A percentile compares a stretch with the other conserved stretches of the same genome.
Evolutionary conservation across 2,329 filamentous ascomycete species (phyloP).

Genomic region (Arthrobotrys sinensis): DNA sequence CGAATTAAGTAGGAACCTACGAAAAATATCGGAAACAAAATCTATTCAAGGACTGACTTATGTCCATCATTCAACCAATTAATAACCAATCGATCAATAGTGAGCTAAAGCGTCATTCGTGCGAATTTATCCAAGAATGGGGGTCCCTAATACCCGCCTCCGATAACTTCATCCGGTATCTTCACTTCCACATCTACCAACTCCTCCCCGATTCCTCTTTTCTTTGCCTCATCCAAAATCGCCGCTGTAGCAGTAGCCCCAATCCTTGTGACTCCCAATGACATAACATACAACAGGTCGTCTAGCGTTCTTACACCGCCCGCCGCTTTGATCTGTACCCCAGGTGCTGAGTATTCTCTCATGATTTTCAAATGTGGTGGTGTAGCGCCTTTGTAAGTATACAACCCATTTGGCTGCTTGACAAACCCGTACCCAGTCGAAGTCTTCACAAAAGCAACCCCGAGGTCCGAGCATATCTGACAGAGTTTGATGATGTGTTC

Average conservation of each 20-base stretch:
- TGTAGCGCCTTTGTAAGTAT: constrained; percentile 73
- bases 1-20: background rate
- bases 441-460: constrained; percentile 75
- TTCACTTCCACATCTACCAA: constrained; percentile 65
- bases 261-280: constrained; percentile 72
- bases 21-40: constrained; percentile 12
- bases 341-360: constrained; percentile 68
- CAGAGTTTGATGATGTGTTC: constrained; percentile 72
- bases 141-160: constrained; percentile 29
- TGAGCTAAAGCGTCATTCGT: background rate
- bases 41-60: background rate
- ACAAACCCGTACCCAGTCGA: constrained; percentile 76
- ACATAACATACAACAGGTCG: constrained; percentile 73
- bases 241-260: constrained; percentile 73
- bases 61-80: constrained; percentile 1
- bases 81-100: background rate
- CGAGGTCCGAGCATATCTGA: constrained; percentile 71
- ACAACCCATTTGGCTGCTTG: constrained; percentile 71
- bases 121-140: background rate
- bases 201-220: constrained; percentile 70
- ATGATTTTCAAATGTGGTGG: constrained; percentile 72
- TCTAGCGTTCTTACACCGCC: constrained; percentile 74
- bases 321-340: constrained; percentile 74
- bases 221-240: constrained; percentile 73
- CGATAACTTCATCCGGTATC: constrained; percentile 43